A percentile compares a stretch with the other conserved stretches of the same genome.
These are phyloP conservation scores for Rugonectria rugulosa DNA, from an alignment of 2,329 filamentous ascomycete species.

Conservation along the genomic window DNA sequence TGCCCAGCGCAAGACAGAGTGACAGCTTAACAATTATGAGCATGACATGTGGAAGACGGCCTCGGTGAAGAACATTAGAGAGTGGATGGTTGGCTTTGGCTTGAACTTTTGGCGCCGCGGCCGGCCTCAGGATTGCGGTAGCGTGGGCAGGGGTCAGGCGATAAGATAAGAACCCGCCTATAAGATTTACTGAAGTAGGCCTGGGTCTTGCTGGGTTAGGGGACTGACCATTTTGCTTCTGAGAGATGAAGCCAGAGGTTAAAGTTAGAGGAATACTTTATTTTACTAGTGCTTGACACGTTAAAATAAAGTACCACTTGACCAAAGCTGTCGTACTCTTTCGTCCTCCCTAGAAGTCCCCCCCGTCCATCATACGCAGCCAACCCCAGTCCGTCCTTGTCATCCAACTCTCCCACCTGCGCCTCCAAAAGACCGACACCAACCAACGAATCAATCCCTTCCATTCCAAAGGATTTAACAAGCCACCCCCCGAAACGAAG, in stretches of 20 bases:
- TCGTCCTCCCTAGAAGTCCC: constrained; percentile 1
- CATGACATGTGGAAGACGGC: constrained; percentile 9
- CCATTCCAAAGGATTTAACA: too few relatives aligned
- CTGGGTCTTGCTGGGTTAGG: not conserved
- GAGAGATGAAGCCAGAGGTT: not conserved
- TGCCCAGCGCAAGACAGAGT: constrained; percentile 18
- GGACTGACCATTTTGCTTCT: not conserved
- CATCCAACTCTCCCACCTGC: constrained; percentile 15
- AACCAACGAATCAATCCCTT: not conserved
- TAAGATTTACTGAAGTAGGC: too few relatives aligned
- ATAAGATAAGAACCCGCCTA: constrained; percentile 25
- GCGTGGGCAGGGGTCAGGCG: constrained; percentile 13
- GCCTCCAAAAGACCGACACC: constrained; percentile 12
- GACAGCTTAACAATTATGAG: constrained; percentile 6
- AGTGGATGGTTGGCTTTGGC: not conserved
- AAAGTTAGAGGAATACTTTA: constrained; percentile 4
- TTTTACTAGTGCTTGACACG: too few relatives aligned
- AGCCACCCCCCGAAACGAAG: not conserved
- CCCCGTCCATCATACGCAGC: not conserved
- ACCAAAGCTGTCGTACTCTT: not conserved
- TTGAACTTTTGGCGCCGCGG: too few relatives aligned
- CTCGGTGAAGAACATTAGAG: not conserved
- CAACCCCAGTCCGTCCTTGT: not conserved
- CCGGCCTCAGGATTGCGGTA: too few relatives aligned
- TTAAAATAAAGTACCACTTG: too few relatives aligned